Evolutionary conservation across 163 green algal genomes (phyloP).

Genomic region (Chlorella variabilis): DNA sequence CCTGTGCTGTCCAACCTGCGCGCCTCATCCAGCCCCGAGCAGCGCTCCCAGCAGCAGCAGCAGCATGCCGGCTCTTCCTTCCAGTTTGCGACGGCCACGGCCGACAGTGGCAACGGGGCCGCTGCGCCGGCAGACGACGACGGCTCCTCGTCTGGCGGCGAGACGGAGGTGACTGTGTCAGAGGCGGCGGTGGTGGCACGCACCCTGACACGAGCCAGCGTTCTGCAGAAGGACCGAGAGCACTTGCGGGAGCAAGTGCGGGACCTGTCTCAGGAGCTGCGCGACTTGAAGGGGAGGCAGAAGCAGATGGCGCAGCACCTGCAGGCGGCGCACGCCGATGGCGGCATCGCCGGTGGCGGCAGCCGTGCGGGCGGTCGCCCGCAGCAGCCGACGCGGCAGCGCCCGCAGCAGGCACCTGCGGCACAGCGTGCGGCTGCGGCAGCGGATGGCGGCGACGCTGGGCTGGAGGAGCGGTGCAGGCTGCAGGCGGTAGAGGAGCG

Average conservation of each 20-base stretch:
- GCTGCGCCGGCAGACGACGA: neutral
- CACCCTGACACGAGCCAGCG: conserved; percentile 19
- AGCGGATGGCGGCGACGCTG: neutral
- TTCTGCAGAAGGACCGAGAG: conserved; percentile 30
- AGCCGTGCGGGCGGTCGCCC: too few relatives aligned
- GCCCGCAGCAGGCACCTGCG: neutral
- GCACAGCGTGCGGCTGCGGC: neutral
- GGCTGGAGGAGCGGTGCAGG: conserved; percentile 19
- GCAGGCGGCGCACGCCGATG: neutral
- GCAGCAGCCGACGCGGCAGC: neutral
- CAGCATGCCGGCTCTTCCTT: neutral
- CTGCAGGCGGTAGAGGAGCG: conserved; percentile 32
- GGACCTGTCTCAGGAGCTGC: conserved; percentile 22
- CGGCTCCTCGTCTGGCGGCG: conserved; percentile 21
- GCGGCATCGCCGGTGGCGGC: neutral
- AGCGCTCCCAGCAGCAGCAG: neutral
- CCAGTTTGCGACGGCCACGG: neutral
- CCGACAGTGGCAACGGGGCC: too few relatives aligned
- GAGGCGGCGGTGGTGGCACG: conserved; percentile 37
- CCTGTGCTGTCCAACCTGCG: neutral
- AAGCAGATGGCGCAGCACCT: conserved; percentile 20
- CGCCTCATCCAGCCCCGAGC: conserved; percentile 2
- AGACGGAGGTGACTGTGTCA: conserved; percentile 30
- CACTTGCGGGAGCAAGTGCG: conserved; percentile 19
- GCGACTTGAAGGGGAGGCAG: conserved; percentile 33